Conservation (phyloP, 208 protist species). For the Trypanosoma rangeli region DNA sequence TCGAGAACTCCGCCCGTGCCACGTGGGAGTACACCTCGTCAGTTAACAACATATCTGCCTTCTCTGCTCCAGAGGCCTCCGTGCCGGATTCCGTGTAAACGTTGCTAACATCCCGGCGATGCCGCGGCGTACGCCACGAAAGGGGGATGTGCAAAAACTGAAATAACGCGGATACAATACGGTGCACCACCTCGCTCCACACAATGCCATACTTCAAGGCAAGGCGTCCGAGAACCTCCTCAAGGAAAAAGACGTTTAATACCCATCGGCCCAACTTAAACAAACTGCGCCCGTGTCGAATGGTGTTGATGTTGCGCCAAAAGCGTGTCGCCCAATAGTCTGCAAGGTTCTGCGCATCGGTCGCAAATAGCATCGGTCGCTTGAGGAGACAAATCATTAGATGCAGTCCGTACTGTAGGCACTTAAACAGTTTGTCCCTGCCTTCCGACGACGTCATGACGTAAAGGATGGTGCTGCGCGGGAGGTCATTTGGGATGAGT, state of each 20-base stretch:
- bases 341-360: slow-evolving; percentile 42
- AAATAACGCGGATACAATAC: slow-evolving; percentile 13
- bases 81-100: slow-evolving; percentile 13
- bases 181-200: slow-evolving; percentile 10
- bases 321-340: slow-evolving; percentile 65
- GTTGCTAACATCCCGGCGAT: neutral
- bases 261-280: slow-evolving; percentile 86
- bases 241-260: slow-evolving; percentile 73
- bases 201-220: slow-evolving; percentile 50
- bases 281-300: slow-evolving; percentile 80
- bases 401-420: slow-evolving; percentile 77
- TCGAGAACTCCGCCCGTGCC: slow-evolving; percentile 29
- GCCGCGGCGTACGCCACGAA: neutral
- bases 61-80: neutral
- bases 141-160: slow-evolving; percentile 12
- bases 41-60: slow-evolving; percentile 28
- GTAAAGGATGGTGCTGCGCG: slow-evolving; percentile 79
- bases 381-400: slow-evolving; percentile 74
- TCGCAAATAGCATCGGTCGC: slow-evolving; percentile 61
- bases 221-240: slow-evolving; percentile 65
- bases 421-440: slow-evolving; percentile 82
- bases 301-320: slow-evolving; percentile 83
- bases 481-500: slow-evolving; percentile 82
- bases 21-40: slow-evolving; percentile 51
- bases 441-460: slow-evolving; percentile 85